Evolutionary conservation across 106 monocot genomes (phyloP).

Genomic region (Platanthera zijinensis): DNA sequence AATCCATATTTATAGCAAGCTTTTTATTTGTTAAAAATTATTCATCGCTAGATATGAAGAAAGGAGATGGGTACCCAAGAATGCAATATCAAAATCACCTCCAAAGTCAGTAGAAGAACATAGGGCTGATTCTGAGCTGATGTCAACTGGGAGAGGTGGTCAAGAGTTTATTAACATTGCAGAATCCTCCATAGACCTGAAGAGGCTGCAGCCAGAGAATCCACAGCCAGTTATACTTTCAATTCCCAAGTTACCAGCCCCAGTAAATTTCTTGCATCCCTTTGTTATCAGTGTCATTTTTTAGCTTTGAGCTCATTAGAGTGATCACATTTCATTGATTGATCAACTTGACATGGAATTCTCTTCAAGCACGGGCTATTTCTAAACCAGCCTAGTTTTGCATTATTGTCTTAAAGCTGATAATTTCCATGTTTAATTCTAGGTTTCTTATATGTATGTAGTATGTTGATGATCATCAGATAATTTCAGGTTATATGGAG

Average conservation of each 20-base stretch:
- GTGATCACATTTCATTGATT: not conserved
- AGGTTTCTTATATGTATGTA: not conserved
- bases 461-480: not conserved
- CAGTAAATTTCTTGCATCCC: slow-evolving; percentile 24
- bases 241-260: slow-evolving; percentile 31
- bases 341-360: not conserved
- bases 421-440: not conserved
- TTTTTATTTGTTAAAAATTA: not conserved
- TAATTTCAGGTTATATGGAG: not conserved
- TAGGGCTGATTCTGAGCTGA: slow-evolving; percentile 7
- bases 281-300: not conserved
- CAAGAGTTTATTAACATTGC: slow-evolving; percentile 14
- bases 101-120: slow-evolving; percentile 26
- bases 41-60: slow-evolving; percentile 72
- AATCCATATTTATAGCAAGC: not conserved
- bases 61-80: slow-evolving; percentile 80
- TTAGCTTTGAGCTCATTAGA: not conserved
- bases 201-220: slow-evolving; percentile 15
- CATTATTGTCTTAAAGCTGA: not conserved
- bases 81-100: slow-evolving; percentile 28
- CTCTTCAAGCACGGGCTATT: not conserved
- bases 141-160: slow-evolving; percentile 18
- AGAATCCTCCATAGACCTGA: slow-evolving; percentile 24
- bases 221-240: slow-evolving; percentile 27
- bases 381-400: not conserved